Evolutionary conservation across 768 basidiomycete species (phyloP).

Genomic region (Lentinula boryana): DNA sequence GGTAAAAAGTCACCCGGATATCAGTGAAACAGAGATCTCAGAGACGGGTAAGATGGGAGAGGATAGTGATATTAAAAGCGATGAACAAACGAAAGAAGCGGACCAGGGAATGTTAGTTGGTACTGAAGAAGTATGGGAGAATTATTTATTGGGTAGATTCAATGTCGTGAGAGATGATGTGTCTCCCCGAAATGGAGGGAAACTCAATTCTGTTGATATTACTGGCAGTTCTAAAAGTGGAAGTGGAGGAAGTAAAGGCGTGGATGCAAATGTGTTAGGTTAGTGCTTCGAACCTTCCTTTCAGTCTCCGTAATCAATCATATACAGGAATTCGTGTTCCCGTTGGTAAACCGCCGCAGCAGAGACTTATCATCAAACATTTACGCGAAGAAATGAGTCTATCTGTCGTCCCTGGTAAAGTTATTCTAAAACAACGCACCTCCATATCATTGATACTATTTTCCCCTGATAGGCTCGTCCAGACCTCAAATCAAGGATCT

Average conservation of each 20-base stretch:
- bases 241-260: background rate
- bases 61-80: background rate
- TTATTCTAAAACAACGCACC: background rate
- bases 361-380: constrained; percentile 1
- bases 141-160: constrained; percentile 2
- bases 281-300: too few species aligned
- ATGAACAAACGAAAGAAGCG: background rate
- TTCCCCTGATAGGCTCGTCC: background rate
- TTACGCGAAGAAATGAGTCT: background rate
- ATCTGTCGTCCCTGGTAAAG: background rate
- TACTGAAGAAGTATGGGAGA: constrained; percentile 1
- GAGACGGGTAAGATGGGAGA: background rate
- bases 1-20: background rate
- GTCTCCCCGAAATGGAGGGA: background rate
- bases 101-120: background rate
- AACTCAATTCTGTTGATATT: background rate
- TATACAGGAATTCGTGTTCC: background rate
- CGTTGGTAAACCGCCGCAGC: constrained; percentile 3
- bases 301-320: too few species aligned
- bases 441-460: background rate
- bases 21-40: background rate
- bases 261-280: background rate
- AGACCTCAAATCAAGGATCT: background rate
- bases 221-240: background rate
- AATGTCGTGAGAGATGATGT: background rate